Base-by-base conservation (phyloP, 805 yeast species). In the Scheffersomyces lignosus region DNA sequence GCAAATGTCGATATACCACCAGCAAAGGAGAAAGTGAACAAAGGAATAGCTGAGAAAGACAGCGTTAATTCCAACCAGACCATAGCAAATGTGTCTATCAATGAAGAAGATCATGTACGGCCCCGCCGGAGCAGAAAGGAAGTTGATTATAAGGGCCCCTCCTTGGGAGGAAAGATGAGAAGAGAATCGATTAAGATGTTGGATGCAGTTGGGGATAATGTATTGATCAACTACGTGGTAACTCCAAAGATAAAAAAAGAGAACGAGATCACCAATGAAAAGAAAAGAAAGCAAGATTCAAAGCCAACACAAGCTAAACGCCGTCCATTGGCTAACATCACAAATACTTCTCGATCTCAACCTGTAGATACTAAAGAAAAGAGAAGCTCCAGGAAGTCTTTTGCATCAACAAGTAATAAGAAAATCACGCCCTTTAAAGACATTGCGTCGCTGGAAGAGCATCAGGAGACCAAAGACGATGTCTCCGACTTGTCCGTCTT, bases 161-260 rank as follows among this genome's bases (percentile, higher is more conserved):
- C 90, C 1, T 57, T 83, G 36, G 66, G 84, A 27, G 75, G 73
- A 12, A 85, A 84, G 52, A 71, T 83, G 81, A 73, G 95, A 52
- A 70, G 91, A 45, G 79, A 78, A 23, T 68, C 80, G 0, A 82
- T 66, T 20, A 70, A 71, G 44, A 62, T 80, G 29, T 78, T 77
- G 3, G 86, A 79, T 55, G 89, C 89, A 1, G 78, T 81, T 1
- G 65, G 59, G 5, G 66, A 58, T 18, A 55, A 56, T 32, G 58
- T 50, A 14, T 43, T 50, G 32, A 51, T 43, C 22, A 48, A 37
- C 22, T 42, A 38, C 31, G 41, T 38, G 9, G 41, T 37, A 18
- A n/a, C n/a, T n/a, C 24, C 24, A 7, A 20, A 20, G 37, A 25
- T 20, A 18, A 18, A 29, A 33, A 36, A 18, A 25, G 27, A 27